phyloP scores from a whole-genome alignment of 2,329 filamentous ascomycete species.

The Phaeosphaeriaceae sp. region DNA sequence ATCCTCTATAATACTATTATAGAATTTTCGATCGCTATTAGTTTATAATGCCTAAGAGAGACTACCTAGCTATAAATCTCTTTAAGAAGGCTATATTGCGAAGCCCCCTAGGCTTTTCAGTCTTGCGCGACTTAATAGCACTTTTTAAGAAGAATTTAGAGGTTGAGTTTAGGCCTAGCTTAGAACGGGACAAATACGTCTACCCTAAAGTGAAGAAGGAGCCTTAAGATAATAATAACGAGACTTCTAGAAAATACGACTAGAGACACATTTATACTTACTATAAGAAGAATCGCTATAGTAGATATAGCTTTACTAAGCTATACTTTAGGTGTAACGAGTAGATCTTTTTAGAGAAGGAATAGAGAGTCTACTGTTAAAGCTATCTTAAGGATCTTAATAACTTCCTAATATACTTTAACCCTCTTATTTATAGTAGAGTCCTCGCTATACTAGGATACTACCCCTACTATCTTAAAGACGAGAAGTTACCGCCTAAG shows the following conservation, averaged over 20 bases:
- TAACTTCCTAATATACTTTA: slow-evolving; percentile 20
- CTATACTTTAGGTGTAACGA: slow-evolving; percentile 27
- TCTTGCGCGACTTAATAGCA: slow-evolving; percentile 10
- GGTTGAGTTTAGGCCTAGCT: slow-evolving; percentile 9
- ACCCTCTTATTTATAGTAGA: slow-evolving; percentile 21
- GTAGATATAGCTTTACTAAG: slow-evolving; percentile 20
- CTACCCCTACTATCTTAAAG: slow-evolving; percentile 18
- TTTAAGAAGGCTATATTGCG: slow-evolving; percentile 10
- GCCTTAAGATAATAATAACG: slow-evolving; percentile 1
- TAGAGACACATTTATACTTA: slow-evolving; percentile 27
- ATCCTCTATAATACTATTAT: slow-evolving; percentile 13
- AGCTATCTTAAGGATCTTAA: slow-evolving; percentile 24
- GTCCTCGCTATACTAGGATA: slow-evolving; percentile 14
- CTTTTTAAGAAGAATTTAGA: slow-evolving; percentile 8
- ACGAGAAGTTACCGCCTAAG: slow-evolving; percentile 9
- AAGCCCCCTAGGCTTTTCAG: slow-evolving; percentile 9
- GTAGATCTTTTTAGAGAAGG: slow-evolving; percentile 20
- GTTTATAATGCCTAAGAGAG: slow-evolving; percentile 13
- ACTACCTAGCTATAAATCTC: slow-evolving; percentile 9
- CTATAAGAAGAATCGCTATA: slow-evolving; percentile 15
- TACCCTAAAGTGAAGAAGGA: not conserved
- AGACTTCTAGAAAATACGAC: slow-evolving; percentile 7
- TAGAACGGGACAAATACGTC: slow-evolving; percentile 8
- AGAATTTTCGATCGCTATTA: slow-evolving; percentile 12
- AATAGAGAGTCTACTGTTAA: slow-evolving; percentile 22